Percentiles rank a stretch among this genome's conserved stretches.
Conservation (phyloP, 805 yeast genomes). For the Brettanomyces sp. region DNA sequence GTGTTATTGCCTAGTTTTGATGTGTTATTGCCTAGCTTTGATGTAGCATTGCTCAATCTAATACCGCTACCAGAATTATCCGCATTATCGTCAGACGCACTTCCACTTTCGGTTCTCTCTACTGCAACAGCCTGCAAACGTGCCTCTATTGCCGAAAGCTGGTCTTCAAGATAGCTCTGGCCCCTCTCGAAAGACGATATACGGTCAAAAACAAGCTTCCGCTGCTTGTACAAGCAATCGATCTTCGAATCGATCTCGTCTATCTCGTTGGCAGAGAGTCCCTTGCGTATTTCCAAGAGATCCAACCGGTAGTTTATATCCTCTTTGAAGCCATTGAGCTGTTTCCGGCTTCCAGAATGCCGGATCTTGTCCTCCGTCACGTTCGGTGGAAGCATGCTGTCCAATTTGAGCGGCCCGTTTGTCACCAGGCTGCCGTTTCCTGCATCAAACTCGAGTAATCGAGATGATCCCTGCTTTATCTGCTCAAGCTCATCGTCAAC, state of each 20-base stretch:
- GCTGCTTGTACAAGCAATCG: constrained; percentile 37
- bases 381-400: neutral
- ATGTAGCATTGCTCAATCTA: no score
- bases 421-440: neutral
- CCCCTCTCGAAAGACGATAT: constrained; percentile 54
- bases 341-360: constrained; percentile 32
- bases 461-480: constrained; percentile 15
- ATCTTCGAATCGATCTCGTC: constrained; percentile 53
- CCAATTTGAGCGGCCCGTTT: neutral
- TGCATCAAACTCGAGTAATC: constrained; percentile 1
- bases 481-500: constrained; percentile 33
- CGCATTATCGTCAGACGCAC: no score
- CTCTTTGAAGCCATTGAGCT: constrained; percentile 28
- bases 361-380: constrained; percentile 30
- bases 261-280: constrained; percentile 55
- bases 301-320: constrained; percentile 39
- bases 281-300: constrained; percentile 52
- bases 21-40: no score
- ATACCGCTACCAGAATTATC: no score
- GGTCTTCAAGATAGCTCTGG: constrained; percentile 46
- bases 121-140: constrained; percentile 35
- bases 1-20: no score
- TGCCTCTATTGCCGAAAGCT: constrained; percentile 32
- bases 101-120: neutral
- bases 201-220: constrained; percentile 47